Conservation (phyloP, 176 grass and related monocot genomes). For the Cymbopogon citratus region DNA sequence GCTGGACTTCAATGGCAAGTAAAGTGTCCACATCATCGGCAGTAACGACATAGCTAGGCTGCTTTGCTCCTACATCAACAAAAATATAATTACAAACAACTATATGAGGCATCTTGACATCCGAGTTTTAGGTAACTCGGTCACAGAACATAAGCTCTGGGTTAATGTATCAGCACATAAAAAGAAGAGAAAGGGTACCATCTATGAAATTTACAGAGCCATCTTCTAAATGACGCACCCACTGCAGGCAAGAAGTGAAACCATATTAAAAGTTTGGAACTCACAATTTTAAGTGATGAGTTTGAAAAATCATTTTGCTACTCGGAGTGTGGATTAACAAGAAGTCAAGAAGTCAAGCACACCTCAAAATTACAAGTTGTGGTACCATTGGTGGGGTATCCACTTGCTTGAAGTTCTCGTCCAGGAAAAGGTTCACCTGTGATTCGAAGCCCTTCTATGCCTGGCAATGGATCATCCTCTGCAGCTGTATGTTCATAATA, state of each 20-base stretch:
- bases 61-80: slow-evolving; percentile 58
- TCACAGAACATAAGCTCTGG: slow-evolving; percentile 11
- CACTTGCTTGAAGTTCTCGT: slow-evolving; percentile 68
- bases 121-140: slow-evolving; percentile 13
- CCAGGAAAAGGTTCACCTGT: slow-evolving; percentile 89
- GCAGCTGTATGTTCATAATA: slow-evolving; percentile 43
- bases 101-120: slow-evolving; percentile 21
- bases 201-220: slow-evolving; percentile 92
- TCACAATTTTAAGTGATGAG: background rate
- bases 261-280: slow-evolving; percentile 6
- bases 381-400: slow-evolving; percentile 72
- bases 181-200: slow-evolving; percentile 37
- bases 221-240: slow-evolving; percentile 89
- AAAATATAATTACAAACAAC: slow-evolving; percentile 18
- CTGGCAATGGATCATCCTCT: slow-evolving; percentile 81
- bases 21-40: slow-evolving; percentile 89
- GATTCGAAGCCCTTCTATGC: slow-evolving; percentile 72
- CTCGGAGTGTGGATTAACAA: slow-evolving; percentile 1
- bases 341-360: slow-evolving; percentile 15
- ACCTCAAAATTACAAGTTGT: slow-evolving; percentile 98
- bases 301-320: slow-evolving; percentile 5
- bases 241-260: slow-evolving; percentile 48
- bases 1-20: slow-evolving; percentile 93
- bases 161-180: background rate
- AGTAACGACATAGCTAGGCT: slow-evolving; percentile 83